These are phyloP conservation scores for Metschnikowia picachoensis DNA, from an alignment of 805 yeast species.

Conservation along the genomic window DNA sequence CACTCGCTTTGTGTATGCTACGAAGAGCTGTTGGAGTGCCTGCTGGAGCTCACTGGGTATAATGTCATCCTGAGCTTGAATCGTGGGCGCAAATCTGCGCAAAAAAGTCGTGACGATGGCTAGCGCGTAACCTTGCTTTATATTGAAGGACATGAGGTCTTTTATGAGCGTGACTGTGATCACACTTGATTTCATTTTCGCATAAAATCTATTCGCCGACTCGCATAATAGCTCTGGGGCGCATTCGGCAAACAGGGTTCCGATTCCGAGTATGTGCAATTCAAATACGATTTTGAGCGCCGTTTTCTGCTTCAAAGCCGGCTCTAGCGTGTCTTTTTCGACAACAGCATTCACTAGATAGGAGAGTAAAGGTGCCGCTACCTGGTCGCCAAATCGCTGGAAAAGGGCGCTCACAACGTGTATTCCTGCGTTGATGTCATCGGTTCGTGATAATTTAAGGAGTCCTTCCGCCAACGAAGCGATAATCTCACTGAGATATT, in stretches of 20 bases:
- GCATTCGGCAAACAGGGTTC: slow-evolving; percentile 13
- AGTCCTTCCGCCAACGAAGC: slow-evolving; percentile 63
- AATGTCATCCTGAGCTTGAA: not conserved
- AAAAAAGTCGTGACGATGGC: slow-evolving; percentile 46
- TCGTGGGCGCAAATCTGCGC: slow-evolving; percentile 3
- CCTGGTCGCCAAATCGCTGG: slow-evolving; percentile 55
- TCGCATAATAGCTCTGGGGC: slow-evolving; percentile 9
- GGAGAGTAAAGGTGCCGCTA: slow-evolving; percentile 11
- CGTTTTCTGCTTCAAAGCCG: slow-evolving; percentile 8
- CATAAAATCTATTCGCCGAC: slow-evolving; percentile 5
- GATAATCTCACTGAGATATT: slow-evolving; percentile 68
- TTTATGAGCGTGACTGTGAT: slow-evolving; percentile 25
- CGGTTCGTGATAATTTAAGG: slow-evolving; percentile 45
- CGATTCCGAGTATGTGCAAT: slow-evolving; percentile 13
- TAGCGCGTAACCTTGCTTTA: slow-evolving; percentile 28
- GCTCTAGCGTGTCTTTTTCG: slow-evolving; percentile 1
- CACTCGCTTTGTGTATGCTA: slow-evolving; percentile 24
- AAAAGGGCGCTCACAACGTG: slow-evolving; percentile 71
- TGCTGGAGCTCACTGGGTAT: slow-evolving; percentile 10
- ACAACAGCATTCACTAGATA: slow-evolving; percentile 11
- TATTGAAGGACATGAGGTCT: slow-evolving; percentile 27
- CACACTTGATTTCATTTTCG: slow-evolving; percentile 5
- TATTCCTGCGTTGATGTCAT: slow-evolving; percentile 59
- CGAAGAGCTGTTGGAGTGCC: slow-evolving; percentile 35
- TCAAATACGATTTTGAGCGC: slow-evolving; percentile 13